Conservation (phyloP, 768 basidiomycete species). For the Lentinula edodes region DNA sequence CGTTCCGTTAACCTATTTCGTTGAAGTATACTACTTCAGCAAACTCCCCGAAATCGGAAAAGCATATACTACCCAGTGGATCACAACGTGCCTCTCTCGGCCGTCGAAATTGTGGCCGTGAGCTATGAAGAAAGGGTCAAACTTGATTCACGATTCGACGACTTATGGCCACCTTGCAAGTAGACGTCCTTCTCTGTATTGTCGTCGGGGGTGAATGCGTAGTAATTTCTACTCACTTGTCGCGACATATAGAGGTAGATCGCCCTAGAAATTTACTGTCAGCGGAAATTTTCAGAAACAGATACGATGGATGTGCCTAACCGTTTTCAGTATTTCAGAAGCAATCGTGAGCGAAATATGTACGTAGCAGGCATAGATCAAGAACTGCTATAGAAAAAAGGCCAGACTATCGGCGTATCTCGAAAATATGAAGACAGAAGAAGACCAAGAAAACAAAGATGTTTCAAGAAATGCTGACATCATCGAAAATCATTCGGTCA, state of each 20-base stretch:
- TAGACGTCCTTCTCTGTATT: constrained; percentile 3
- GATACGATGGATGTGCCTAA: too few relatives aligned
- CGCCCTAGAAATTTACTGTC: too few relatives aligned
- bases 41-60: neutral
- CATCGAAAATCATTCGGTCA: too few relatives aligned
- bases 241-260: neutral
- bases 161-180: neutral
- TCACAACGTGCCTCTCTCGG: neutral
- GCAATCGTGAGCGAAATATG: neutral
- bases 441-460: too few relatives aligned
- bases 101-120: constrained; percentile 1
- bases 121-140: neutral
- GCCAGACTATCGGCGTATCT: too few relatives aligned
- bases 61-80: neutral
- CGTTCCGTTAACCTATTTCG: neutral
- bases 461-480: too few relatives aligned
- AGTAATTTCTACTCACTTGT: neutral
- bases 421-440: too few relatives aligned
- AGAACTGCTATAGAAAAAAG: too few relatives aligned
- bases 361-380: neutral
- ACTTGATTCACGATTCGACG: neutral
- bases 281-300: too few relatives aligned
- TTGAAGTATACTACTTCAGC: neutral
- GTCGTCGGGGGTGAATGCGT: neutral
- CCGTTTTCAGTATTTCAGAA: neutral